Base-by-base conservation (phyloP, 2,329 filamentous ascomycete genomes). In the Botryotinia globosa region DNA sequence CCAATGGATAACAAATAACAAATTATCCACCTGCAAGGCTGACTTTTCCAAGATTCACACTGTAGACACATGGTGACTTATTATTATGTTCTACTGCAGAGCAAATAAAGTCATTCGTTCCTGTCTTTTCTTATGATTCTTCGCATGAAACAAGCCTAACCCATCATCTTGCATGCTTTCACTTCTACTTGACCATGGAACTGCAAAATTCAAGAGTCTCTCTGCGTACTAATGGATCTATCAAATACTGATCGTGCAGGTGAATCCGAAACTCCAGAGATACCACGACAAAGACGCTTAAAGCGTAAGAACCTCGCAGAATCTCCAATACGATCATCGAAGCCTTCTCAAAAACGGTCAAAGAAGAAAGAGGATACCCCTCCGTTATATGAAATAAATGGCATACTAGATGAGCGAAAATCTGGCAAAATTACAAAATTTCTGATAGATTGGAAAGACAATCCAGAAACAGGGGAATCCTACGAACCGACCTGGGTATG, bases 401-500 rank as follows among this genome's bases (percentile, higher is more conserved):
- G 66, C 32, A 77, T 77, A 61, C 62, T 75, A 6, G 69, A 59
- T 14, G 75, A 77, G 71, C 73, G 73, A 54, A 73, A 48, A 48
- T 37, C 34, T 48, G 66, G 75, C 12, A 74, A 73, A 45, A 34
- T 77, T 37, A 78, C 78, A 18, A 74, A 82, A n/a, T 91, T 89
- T 75, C 78, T 83, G 4, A 84, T 90, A 70, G 85, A 89, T 77
- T 90, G 89, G 89, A 84, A 83, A 65, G 84, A 86, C 73, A 81
- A 89, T 77, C 80, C 83, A n/a, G 74, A 76, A 3, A 87, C 86
- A 56, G 86, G 85, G 29, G 78, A 84, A 74, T 73, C 75, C 1
- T 90, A 85, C 77, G 72, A 80, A 4, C 85, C 84, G 16, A 85
- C 81, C 65, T 90, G 89, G 89, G 87, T 85, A 82, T 48, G 80